phyloP scores from a whole-genome alignment of 805 yeast species.

The Candida caryicola region DNA sequence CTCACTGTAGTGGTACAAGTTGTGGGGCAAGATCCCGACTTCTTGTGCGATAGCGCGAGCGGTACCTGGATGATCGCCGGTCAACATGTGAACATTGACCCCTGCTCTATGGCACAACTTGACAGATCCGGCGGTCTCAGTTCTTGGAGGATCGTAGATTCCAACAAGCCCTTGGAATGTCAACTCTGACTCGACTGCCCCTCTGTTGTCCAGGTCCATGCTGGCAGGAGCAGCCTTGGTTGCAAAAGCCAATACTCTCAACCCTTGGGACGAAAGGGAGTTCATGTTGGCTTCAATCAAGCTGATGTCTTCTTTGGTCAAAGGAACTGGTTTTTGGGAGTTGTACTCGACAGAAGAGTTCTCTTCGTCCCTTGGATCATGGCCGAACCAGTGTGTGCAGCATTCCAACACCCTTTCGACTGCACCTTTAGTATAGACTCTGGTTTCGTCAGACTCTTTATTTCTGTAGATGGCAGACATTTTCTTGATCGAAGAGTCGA shows the following conservation, averaged over 20 bases:
- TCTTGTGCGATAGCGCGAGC: conserved; percentile 79
- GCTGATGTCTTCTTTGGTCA: conserved; percentile 40
- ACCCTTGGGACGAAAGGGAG: conserved; percentile 59
- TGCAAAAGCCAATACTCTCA: conserved; percentile 62
- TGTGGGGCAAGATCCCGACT: conserved; percentile 65
- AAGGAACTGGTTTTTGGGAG: conserved; percentile 15
- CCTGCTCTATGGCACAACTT: conserved; percentile 70
- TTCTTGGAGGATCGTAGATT: conserved; percentile 77
- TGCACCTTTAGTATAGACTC: conserved; percentile 67
- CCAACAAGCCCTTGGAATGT: conserved; percentile 69
- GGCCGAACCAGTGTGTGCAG: conserved; percentile 53
- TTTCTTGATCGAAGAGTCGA: conserved; percentile 70
- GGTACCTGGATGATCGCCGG: conserved; percentile 79
- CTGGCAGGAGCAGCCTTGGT: conserved; percentile 27
- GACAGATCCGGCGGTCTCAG: conserved; percentile 64
- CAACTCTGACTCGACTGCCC: conserved; percentile 49
- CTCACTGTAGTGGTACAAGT: conserved; percentile 53
- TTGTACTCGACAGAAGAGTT: conserved; percentile 17
- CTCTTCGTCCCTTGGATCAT: conserved; percentile 17
- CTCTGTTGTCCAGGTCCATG: conserved; percentile 24
- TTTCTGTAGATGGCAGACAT: conserved; percentile 59
- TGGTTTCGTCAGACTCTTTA: conserved; percentile 17
- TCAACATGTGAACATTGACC: conserved; percentile 75
- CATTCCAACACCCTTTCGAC: conserved; percentile 63
- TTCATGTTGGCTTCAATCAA: conserved; percentile 55